These are phyloP conservation scores for Didymellaceae sp. DNA, from an alignment of 2,329 filamentous ascomycete genomes.

Conservation along the genomic window DNA sequence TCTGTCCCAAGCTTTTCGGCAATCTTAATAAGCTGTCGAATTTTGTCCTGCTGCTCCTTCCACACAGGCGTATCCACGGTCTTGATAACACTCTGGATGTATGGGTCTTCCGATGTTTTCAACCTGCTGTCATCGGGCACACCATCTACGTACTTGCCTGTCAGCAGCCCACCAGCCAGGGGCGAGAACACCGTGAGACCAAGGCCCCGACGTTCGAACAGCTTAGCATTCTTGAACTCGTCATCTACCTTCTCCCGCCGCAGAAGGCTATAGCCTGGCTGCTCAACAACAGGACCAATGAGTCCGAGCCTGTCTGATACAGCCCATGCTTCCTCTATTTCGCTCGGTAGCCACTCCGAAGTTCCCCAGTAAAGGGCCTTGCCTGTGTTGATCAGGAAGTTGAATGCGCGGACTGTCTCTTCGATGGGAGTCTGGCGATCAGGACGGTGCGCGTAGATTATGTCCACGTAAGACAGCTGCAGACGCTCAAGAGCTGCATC, in stretches of 20 bases:
- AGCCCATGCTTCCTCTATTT: slow-evolving; percentile 65
- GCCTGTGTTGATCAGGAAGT: slow-evolving; percentile 71
- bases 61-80: slow-evolving; percentile 58
- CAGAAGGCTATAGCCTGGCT: slow-evolving; percentile 65
- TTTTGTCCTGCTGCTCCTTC: slow-evolving; percentile 64
- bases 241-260: slow-evolving; percentile 64
- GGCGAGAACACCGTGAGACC: slow-evolving; percentile 64
- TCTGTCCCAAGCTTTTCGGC: slow-evolving; percentile 69
- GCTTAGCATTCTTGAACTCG: slow-evolving; percentile 61
- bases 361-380: slow-evolving; percentile 73
- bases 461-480: slow-evolving; percentile 68
- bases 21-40: slow-evolving; percentile 57
- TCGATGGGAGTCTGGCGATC: slow-evolving; percentile 74
- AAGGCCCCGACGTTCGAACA: slow-evolving; percentile 61
- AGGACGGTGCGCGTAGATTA: slow-evolving; percentile 73
- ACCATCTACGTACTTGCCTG: slow-evolving; percentile 68
- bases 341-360: slow-evolving; percentile 64
- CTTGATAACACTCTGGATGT: slow-evolving; percentile 53
- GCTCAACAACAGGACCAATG: slow-evolving; percentile 61
- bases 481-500: slow-evolving; percentile 65
- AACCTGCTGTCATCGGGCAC: slow-evolving; percentile 65
- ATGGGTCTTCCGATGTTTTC: slow-evolving; percentile 62
- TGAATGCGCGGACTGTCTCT: slow-evolving; percentile 74
- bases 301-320: slow-evolving; percentile 66
- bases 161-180: slow-evolving; percentile 63